phyloP scores from a whole-genome alignment of 768 basidiomycete genomes.

The Pisolithus albus region DNA sequence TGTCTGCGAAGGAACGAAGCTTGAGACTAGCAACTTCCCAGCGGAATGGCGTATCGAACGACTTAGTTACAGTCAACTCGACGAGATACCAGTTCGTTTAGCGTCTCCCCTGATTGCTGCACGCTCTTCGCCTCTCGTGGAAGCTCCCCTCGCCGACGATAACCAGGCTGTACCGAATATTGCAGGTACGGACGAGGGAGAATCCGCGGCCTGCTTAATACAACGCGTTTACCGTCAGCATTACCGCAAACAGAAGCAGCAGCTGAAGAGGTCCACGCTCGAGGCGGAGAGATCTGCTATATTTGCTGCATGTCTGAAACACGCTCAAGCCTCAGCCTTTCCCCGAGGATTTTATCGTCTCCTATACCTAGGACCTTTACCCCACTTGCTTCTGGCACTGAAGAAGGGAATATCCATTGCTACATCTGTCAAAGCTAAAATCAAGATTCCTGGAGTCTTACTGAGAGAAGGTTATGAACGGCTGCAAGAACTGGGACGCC shows the following conservation, averaged over 20 bases:
- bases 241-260: neutral
- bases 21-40: neutral
- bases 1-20: constrained; percentile 11
- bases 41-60: constrained; percentile 16
- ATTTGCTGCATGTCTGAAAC: constrained; percentile 25
- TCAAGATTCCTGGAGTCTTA: constrained; percentile 23
- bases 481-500: constrained; percentile 28
- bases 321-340: constrained; percentile 25
- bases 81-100: constrained; percentile 27
- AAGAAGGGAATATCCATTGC: constrained; percentile 25
- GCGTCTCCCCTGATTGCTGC: constrained; percentile 11
- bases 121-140: constrained; percentile 10
- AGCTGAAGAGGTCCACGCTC: constrained; percentile 11
- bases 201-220: constrained; percentile 7
- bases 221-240: constrained; percentile 13
- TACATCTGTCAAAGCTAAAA: constrained; percentile 23
- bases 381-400: constrained; percentile 36
- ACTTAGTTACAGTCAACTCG: constrained; percentile 24
- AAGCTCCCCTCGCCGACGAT: neutral
- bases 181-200: constrained; percentile 17
- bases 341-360: constrained; percentile 25
- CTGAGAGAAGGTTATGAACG: constrained; percentile 24
- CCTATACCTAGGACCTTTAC: constrained; percentile 33
- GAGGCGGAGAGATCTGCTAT: constrained; percentile 16
- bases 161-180: too few species aligned